These are phyloP conservation scores for Phytopythium aichiense DNA, from an alignment of 352 stramenopile genomes.

Conservation along the genomic window DNA sequence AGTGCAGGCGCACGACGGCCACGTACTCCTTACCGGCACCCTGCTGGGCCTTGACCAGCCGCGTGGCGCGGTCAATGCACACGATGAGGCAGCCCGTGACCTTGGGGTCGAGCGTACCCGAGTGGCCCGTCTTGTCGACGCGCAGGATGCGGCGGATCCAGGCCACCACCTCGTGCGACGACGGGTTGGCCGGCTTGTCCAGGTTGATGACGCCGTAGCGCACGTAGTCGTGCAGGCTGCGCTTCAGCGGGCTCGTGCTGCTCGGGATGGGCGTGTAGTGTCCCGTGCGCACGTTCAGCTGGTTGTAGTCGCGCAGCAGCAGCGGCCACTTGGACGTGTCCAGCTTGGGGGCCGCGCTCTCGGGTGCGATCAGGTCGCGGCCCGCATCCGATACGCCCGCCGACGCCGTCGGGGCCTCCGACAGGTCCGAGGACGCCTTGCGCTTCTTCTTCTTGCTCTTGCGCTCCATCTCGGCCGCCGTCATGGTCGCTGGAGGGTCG, in stretches of 20 bases:
- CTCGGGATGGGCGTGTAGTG: slow-evolving; percentile 99
- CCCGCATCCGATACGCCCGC: slow-evolving; percentile 14
- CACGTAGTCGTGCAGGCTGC: slow-evolving; percentile 97
- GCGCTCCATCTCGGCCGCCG: slow-evolving; percentile 68
- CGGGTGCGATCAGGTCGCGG: slow-evolving; percentile 75
- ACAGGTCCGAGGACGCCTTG: slow-evolving; percentile 52
- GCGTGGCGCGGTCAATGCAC: slow-evolving; percentile 98
- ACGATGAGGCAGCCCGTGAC: slow-evolving; percentile 99
- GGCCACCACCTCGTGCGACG: slow-evolving; percentile 98
- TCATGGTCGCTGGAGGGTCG: slow-evolving; percentile 29
- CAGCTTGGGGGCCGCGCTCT: slow-evolving; percentile 86
- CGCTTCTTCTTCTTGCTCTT: slow-evolving; percentile 89
- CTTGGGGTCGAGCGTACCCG: slow-evolving; percentile 99
- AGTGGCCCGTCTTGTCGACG: slow-evolving; percentile 99
- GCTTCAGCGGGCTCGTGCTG: slow-evolving; percentile 95
- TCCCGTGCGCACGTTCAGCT: slow-evolving; percentile 97
- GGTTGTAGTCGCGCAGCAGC: slow-evolving; percentile 99
- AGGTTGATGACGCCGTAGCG: slow-evolving; percentile 99
- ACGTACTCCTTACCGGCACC: slow-evolving; percentile 99
- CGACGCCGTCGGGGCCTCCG: neutral
- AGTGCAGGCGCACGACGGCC: slow-evolving; percentile 97
- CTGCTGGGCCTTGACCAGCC: slow-evolving; percentile 89
- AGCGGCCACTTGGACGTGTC: slow-evolving; percentile 99
- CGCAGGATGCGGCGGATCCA: slow-evolving; percentile 99
- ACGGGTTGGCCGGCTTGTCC: slow-evolving; percentile 99